Evolutionary conservation across 192 early-diverging fungal genomes (phyloP), one percentile per base, ranked within the genome.

Genomic region (Chytriomyces hyalinus): DNA sequence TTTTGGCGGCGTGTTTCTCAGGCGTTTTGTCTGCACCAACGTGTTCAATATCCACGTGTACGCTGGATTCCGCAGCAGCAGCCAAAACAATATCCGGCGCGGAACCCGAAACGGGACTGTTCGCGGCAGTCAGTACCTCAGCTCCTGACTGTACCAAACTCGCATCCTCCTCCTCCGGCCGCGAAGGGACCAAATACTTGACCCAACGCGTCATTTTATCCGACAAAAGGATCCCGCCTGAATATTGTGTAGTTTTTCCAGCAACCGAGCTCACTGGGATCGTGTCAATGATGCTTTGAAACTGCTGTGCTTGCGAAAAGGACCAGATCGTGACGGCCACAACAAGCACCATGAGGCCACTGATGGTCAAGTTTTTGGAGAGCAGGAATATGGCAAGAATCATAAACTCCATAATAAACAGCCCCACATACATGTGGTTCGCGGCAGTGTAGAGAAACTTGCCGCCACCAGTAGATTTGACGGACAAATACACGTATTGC

Each of bases 311-410:
- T 43, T 91, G 88, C 59, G 81, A 51, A 59, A 90, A 84, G 10
- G 83, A 80, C 13, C 86, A 82, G 7, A 84, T 67, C 6, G 91
- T 92, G n/a, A 85, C 15, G 6, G 75, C 75, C 17, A 93, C 44
- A 1, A 88, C 51, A 13, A 84, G 70, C 6, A 81, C 51, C 6
- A 85, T 70, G 0, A 91, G 46, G 22, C 80, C 81, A 20, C 79
- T 78, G 26, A 87, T 87, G 61, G 77, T 64, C 20, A 72, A 49
- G 7, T 91, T 82, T 15, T 84, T 70, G 48, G 87, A 86, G 48
- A 94, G 80, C 68, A 89, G 82, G 80, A 95, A 92, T 36, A 95
- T 72, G 15, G 92, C 90, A 75, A 92, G 80, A 71, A 94, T 88
- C 0, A 90, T 88, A 13, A 94, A 80, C 78, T 94, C 76, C 78